Evolutionary conservation across 2,329 filamentous ascomycete species (phyloP).

Genomic region (Corynespora cassiicola): DNA sequence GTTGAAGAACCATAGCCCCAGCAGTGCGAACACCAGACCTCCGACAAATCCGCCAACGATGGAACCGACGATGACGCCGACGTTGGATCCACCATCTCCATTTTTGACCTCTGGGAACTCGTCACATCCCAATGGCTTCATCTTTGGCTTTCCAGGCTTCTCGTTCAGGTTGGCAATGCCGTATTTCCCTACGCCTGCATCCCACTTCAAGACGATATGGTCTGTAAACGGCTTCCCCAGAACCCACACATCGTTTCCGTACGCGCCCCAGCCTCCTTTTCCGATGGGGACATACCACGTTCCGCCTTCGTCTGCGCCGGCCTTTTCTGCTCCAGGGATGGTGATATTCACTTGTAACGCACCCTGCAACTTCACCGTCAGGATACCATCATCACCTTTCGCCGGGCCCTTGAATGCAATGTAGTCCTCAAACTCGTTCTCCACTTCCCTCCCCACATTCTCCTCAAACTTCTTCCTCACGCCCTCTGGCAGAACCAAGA

Average conservation of each 20-base stretch:
- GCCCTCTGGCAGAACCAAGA: conserved; percentile 16
- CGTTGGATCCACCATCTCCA: conserved; percentile 3
- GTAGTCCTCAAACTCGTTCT: conserved; percentile 12
- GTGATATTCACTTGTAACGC: conserved; percentile 18
- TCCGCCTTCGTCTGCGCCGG: neutral
- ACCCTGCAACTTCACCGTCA: conserved; percentile 18
- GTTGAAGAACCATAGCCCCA: conserved; percentile 18
- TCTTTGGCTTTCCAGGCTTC: conserved; percentile 3
- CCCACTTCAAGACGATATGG: conserved; percentile 19
- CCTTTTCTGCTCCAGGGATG: conserved; percentile 12
- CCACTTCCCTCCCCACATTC: conserved; percentile 6
- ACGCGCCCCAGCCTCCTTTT: conserved; percentile 20
- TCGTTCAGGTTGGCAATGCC: conserved; percentile 17
- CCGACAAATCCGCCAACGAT: conserved; percentile 19
- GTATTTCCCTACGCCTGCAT: conserved; percentile 17
- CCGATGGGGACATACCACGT: conserved; percentile 18
- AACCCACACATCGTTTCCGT: conserved; percentile 18
- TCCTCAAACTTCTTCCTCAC: conserved; percentile 7
- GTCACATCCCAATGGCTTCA: conserved; percentile 23
- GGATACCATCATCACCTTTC: conserved; percentile 7
- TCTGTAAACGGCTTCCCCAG: conserved; percentile 23
- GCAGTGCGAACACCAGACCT: conserved; percentile 17
- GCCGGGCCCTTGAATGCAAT: conserved; percentile 5
- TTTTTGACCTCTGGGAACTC: conserved; percentile 14
- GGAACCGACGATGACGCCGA: conserved; percentile 17